Conservation (phyloP, 352 stramenopile genomes). For the Globisporangium echinulatum region DNA sequence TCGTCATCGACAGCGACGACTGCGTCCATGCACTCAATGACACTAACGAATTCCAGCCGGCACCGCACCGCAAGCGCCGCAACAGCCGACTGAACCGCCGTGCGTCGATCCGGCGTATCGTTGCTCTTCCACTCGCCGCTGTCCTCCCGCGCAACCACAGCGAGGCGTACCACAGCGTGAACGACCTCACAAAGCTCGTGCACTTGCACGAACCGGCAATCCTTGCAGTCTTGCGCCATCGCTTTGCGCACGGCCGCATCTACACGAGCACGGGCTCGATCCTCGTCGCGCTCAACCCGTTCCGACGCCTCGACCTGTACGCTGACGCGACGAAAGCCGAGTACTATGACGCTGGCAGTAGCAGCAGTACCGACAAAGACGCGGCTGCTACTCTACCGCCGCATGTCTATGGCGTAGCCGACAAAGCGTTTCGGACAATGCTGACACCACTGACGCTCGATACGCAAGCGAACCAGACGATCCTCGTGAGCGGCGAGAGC, state of each 20-base stretch:
- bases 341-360: conserved; percentile 54
- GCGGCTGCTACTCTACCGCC: conserved; percentile 54
- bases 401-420: conserved; percentile 82
- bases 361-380: conserved; percentile 23
- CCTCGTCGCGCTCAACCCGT: conserved; percentile 82
- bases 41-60: conserved; percentile 33
- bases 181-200: conserved; percentile 89
- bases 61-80: conserved; percentile 29
- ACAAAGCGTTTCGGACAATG: conserved; percentile 87
- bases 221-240: conserved; percentile 72
- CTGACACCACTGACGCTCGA: conserved; percentile 24
- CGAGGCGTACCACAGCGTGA: conserved; percentile 58
- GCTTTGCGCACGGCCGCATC: conserved; percentile 82
- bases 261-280: conserved; percentile 89
- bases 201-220: conserved; percentile 90
- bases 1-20: conserved; percentile 21
- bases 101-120: conserved; percentile 29
- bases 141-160: conserved; percentile 57
- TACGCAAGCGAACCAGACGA: conserved; percentile 85
- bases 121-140: conserved; percentile 26
- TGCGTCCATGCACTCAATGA: conserved; percentile 17
- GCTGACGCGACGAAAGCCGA: conserved; percentile 56
- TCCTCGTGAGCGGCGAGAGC: conserved; percentile 94
- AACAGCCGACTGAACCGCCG: conserved; percentile 29
- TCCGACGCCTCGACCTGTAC: conserved; percentile 66